A percentile compares a stretch with the other conserved stretches of the same genome.
phyloP scores from a whole-genome alignment of 345 rosid genomes.

The Linum lewisii region DNA sequence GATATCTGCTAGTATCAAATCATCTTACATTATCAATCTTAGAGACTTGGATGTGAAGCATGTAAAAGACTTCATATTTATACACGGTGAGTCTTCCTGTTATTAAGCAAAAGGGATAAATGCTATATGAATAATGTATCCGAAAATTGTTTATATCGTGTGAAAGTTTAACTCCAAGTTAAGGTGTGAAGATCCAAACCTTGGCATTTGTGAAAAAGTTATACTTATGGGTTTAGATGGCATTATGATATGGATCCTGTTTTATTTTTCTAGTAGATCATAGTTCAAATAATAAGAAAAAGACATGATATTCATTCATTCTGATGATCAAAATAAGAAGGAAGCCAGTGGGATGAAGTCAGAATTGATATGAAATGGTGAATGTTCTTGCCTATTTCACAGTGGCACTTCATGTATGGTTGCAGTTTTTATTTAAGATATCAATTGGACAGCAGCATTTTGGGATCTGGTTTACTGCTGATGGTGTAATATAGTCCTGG shows the following conservation, averaged over 20 bases:
- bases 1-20: constrained; percentile 58
- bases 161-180: neutral
- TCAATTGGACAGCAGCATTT: neutral
- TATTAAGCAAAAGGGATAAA: neutral
- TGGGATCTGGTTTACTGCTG: neutral
- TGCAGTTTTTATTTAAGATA: neutral
- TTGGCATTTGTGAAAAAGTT: neutral
- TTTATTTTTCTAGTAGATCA: neutral
- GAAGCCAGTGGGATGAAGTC: neutral
- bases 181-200: neutral
- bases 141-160: neutral
- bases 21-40: constrained; percentile 75
- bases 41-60: constrained; percentile 88
- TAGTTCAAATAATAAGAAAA: neutral
- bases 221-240: neutral
- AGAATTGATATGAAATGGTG: neutral
- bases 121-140: neutral
- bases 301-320: neutral
- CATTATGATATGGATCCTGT: neutral
- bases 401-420: neutral
- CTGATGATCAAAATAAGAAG: neutral
- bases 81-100: constrained; percentile 53
- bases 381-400: neutral
- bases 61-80: constrained; percentile 84
- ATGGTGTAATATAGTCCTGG: neutral